Evolutionary conservation across 1,284 basidiomycete species (phyloP).

Genomic region (Hortiboletus rubellus): DNA sequence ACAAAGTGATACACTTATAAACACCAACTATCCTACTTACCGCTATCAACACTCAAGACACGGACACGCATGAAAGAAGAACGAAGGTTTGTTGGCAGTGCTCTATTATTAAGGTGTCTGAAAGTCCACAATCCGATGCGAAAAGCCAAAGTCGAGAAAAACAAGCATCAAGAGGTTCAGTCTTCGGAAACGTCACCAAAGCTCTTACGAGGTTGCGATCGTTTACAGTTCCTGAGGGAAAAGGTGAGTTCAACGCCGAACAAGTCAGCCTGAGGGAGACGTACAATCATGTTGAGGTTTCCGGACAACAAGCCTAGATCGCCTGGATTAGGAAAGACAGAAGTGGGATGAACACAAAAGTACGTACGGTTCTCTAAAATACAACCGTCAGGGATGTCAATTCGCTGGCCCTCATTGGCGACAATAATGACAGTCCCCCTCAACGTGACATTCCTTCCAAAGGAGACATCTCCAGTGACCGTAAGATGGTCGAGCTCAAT

Average conservation of each 20-base stretch:
- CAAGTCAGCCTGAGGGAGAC: slow-evolving; percentile 25
- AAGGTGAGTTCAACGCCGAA: background rate
- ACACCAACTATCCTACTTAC: slow-evolving; percentile 8
- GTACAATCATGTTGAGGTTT: slow-evolving; percentile 68
- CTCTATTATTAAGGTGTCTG: slow-evolving; percentile 17
- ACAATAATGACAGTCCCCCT: slow-evolving; percentile 88
- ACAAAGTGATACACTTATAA: background rate
- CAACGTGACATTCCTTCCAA: slow-evolving; percentile 90
- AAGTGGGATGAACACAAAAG: background rate
- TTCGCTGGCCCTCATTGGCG: slow-evolving; percentile 92
- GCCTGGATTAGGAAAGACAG: slow-evolving; percentile 8
- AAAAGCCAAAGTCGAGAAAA: slow-evolving; percentile 4
- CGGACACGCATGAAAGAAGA: background rate
- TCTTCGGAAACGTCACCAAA: slow-evolving; percentile 1
- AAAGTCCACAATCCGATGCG: slow-evolving; percentile 25
- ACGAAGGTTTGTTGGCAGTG: slow-evolving; percentile 2
- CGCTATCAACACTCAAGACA: slow-evolving; percentile 4
- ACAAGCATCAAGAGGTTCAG: slow-evolving; percentile 2
- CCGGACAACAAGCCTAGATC: slow-evolving; percentile 57
- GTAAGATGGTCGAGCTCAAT: slow-evolving; percentile 96
- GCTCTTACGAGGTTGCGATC: background rate
- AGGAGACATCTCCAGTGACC: slow-evolving; percentile 94
- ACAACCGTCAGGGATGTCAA: slow-evolving; percentile 95
- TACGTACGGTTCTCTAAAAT: slow-evolving; percentile 86
- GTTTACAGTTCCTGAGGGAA: slow-evolving; percentile 32